Base-by-base conservation (phyloP, 2,329 filamentous ascomycete genomes). In the Colletotrichum sp. region DNA sequence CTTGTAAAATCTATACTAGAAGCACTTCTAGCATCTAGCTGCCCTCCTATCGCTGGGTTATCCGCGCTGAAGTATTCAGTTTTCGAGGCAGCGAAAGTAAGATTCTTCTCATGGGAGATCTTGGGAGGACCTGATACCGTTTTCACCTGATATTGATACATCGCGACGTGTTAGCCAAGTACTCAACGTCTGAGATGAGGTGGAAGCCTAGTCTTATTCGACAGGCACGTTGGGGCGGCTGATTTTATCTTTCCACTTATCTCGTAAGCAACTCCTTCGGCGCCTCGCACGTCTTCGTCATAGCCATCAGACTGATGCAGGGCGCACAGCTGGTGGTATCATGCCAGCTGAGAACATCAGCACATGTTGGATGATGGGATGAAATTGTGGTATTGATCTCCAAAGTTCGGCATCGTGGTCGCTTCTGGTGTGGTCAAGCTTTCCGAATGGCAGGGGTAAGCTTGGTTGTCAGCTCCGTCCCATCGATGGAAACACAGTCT, bases 31-130 rank as follows among this genome's bases (percentile, higher is more conserved):
- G 16, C n/a, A n/a, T 18, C 39, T 1, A 18, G 39, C 3, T 7
- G 2, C 6, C 0, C 2, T 21, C 6, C n/a, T 21, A 4, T n/a
- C 3, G 0, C 3, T 0, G n/a, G 3, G 1, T 3, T 21, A 48
- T 21, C 3, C n/a, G n/a, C 2, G 3, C 18, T 21, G 43, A 4
- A 21, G 10, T 4, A 12, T 1, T 48, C 43, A 6, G 10, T 21
- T 7, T 18, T 7, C 9, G 6, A 12, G 39, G 3, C 3, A 10
- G 18, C 0, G 18, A n/a, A 39, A 9, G 9, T 12, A n/a, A 10
- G 5, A n/a, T 2, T 10, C 1, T 43, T 12, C 0, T 2, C 16
- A 16, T 2, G 1, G 36, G 36, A 39, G 36, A 18, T 18, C 2
- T 43, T 18, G 36, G 16, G 16, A 39, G 1, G 7, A 39, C 36